Base-by-base conservation (phyloP, 2,329 filamentous ascomycete genomes). In the Pyrenophora graminea region DNA sequence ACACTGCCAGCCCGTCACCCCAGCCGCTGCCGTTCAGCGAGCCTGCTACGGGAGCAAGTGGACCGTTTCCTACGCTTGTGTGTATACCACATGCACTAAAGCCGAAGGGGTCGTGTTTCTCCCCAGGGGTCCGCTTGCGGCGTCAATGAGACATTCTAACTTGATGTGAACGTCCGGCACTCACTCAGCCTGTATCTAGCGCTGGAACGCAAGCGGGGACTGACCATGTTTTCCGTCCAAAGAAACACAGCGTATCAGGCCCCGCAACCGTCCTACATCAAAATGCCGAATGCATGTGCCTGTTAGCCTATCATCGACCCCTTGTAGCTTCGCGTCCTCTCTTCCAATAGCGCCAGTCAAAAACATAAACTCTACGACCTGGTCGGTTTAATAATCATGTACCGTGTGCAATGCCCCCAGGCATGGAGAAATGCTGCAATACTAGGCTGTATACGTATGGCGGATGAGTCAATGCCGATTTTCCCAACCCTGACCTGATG, bases 81-180 rank as follows among this genome's bases (percentile, higher is more conserved):
- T 10, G 27, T 32, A 45, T 30, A 32, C 34, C 13, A 12, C 21
- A 12, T 23, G 12, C 18, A n/a, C 30, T 34, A 21, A 31, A 19
- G 23, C 38, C 27, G 23, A 34, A 43, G 33, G 30, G 33, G 36
- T 47, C 19, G 55, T 56, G 44, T 49, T 47, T 52, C 57, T 51
- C 50, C 32, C 48, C 27, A 40, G 38, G 44, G 38, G 19, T 42
- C 45, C 50, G 51, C 45, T 52, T 47, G 37, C 36, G 37, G 42
- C 48, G 36, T 45, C 25, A 37, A 47, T 48, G 39, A 45, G 38
- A 40, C 45, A 53, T 39, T 36, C 48, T 43, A 40, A 45, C 36
- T 43, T 37, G 45, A 48, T 31, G 45, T 39, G 13, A 42, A 44
- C 3, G 17, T 52, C 45, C 48, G 51, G 49, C 45, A 41, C 38